Evolutionary conservation across 2,329 filamentous ascomycete species (phyloP), one percentile per base, ranked within the genome.

Genomic region (Chrysoporthe puriensis): DNA sequence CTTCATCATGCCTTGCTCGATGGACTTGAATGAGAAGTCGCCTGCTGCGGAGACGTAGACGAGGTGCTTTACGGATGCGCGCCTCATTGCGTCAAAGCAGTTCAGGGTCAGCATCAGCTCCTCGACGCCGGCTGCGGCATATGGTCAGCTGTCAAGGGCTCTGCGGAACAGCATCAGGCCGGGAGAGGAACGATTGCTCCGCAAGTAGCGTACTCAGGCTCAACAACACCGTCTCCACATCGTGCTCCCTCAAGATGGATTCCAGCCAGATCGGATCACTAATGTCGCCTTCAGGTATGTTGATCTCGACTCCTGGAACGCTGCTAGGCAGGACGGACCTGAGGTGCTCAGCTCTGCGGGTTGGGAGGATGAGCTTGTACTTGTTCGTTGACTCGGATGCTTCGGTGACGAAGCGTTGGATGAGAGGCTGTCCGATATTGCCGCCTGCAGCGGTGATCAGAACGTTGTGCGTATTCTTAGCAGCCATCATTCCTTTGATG

Each of bases 1-100:
- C 57, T 43, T 60, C 57, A 60, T 60, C 57, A 32, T 7, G 40
- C 57, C 57, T 14, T 50, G 59, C 59, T 61, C 59, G 21, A 61
- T 14, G 18, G 59, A 21, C 42, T 18, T 36, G 21, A 16, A 21
- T 32, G 60, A 50, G 43, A 48, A 52, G 18, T 48, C 43, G n/a
- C 60, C 44, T 52, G 60, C 60, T 7, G 57, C 57, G 9, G 57
- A 60, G 36, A 60, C 16, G 40, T 43, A 60, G 57, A 60, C 57
- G 5, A 43, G 57, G 40, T 60, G 57, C n/a, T 60, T 44, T 11
- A 44, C 40, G 9, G 57, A 21, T 9, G 57, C n/a, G 40, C 57
- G 40, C n/a, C 13, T 44, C 57, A 60, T 8, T 11, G 43, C 44
- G 60, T 48, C 60, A 8, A 62, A 43, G 36, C 11, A 14, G 57